phyloP scores from a whole-genome alignment of 441 rosid species.

The Populus trichocarpa region DNA sequence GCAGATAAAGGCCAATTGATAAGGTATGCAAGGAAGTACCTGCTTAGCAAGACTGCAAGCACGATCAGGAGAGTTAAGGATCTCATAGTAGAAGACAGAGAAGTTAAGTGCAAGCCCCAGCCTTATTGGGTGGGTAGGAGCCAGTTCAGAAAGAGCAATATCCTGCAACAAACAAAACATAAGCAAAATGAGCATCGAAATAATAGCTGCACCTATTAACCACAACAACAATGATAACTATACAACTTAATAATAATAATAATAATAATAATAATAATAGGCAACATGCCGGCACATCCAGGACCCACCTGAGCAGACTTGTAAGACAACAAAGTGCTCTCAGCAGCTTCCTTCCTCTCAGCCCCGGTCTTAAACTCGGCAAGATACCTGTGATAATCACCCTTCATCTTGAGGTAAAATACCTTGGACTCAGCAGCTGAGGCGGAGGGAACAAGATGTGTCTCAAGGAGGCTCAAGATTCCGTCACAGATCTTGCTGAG shows the following conservation, averaged over 20 bases:
- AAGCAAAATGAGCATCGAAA: neutral
- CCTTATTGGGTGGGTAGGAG: slow-evolving; percentile 97
- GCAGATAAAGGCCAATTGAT: neutral
- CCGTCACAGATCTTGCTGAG: slow-evolving; percentile 89
- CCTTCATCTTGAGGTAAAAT: slow-evolving; percentile 95
- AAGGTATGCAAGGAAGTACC: slow-evolving; percentile 31
- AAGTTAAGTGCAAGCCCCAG: slow-evolving; percentile 97
- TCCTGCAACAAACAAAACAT: slow-evolving; percentile 45
- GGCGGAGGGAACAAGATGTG: slow-evolving; percentile 82
- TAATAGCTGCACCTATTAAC: neutral
- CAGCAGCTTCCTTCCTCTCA: slow-evolving; percentile 97
- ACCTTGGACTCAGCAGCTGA: slow-evolving; percentile 91
- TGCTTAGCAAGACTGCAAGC: slow-evolving; percentile 94
- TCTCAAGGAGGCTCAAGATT: slow-evolving; percentile 77
- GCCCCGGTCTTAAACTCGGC: slow-evolving; percentile 92
- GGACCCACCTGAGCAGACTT: slow-evolving; percentile 85
- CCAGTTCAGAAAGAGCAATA: slow-evolving; percentile 80
- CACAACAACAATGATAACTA: slow-evolving; percentile 3
- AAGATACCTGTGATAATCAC: slow-evolving; percentile 87
- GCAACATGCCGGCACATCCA: neutral
- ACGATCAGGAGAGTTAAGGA: slow-evolving; percentile 95
- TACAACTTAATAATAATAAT: neutral
- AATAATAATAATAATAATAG: neutral
- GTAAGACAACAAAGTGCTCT: slow-evolving; percentile 88
- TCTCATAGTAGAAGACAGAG: slow-evolving; percentile 98